These are phyloP conservation scores for Globisporangium parvum DNA, from an alignment of 352 stramenopile genomes.

Conservation along the genomic window DNA sequence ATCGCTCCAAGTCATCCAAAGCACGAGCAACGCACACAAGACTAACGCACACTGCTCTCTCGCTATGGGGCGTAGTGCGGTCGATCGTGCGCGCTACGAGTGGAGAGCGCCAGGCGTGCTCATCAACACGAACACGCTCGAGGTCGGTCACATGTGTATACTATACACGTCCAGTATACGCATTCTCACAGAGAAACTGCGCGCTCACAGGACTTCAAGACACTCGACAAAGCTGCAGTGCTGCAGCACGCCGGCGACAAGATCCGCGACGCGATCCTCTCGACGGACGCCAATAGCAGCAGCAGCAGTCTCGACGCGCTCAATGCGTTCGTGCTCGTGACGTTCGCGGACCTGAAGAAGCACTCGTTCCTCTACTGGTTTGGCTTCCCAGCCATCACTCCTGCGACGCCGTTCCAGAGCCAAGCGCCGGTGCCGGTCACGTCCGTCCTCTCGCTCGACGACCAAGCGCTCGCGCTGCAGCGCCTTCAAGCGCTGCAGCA, in stretches of 20 bases:
- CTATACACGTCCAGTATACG: background rate
- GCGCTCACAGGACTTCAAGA: slow-evolving; percentile 67
- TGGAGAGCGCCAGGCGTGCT: slow-evolving; percentile 67
- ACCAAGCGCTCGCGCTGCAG: slow-evolving; percentile 37
- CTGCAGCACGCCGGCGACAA: slow-evolving; percentile 36
- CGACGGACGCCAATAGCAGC: background rate
- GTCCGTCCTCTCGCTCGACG: slow-evolving; percentile 23
- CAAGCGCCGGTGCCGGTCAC: slow-evolving; percentile 18
- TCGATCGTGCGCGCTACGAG: slow-evolving; percentile 65
- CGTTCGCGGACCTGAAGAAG: slow-evolving; percentile 91
- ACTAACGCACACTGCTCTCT: no score
- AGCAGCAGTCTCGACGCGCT: slow-evolving; percentile 38
- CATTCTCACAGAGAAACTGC: background rate
- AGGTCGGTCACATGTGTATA: slow-evolving; percentile 30
- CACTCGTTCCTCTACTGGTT: slow-evolving; percentile 94
- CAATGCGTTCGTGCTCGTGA: slow-evolving; percentile 85
- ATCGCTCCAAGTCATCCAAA: background rate
- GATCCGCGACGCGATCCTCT: slow-evolving; percentile 32
- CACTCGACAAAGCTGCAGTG: slow-evolving; percentile 72
- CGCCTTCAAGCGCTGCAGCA: slow-evolving; percentile 39
- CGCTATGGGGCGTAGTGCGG: slow-evolving; percentile 11
- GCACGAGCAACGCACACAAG: no score
- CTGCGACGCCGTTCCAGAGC: slow-evolving; percentile 30
- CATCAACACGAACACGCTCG: slow-evolving; percentile 84
- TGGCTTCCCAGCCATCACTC: slow-evolving; percentile 79